Percentiles rank a stretch among this genome's conserved stretches.
Conservation (phyloP, 2,329 filamentous ascomycete genomes). For the Anisogramma anomala region DNA sequence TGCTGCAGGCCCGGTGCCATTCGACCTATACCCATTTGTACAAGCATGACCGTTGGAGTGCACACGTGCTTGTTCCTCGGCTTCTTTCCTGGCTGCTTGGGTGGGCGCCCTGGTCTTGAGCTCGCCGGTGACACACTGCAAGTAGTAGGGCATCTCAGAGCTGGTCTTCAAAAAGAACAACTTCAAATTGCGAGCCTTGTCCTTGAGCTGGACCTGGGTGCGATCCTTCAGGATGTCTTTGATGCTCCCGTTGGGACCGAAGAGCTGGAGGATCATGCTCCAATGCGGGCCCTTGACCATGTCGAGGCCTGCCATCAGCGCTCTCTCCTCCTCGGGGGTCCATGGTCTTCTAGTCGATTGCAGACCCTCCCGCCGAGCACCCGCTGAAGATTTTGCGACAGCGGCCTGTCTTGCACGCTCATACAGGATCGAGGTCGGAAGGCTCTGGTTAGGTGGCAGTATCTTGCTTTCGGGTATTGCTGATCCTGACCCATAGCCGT, state of each 20-base stretch:
- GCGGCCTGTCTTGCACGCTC: constrained; percentile 48
- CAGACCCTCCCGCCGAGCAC: constrained; percentile 43
- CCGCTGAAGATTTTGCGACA: constrained; percentile 43
- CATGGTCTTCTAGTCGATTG: constrained; percentile 64
- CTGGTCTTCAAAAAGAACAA: constrained; percentile 86
- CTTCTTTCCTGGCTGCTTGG: constrained; percentile 57
- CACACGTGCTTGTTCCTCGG: constrained; percentile 51
- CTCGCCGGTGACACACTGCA: constrained; percentile 81
- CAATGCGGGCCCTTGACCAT: constrained; percentile 84
- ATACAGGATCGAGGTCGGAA: constrained; percentile 43
- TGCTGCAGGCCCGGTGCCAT: not conserved
- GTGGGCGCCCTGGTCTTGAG: constrained; percentile 73
- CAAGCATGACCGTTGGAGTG: constrained; percentile 35
- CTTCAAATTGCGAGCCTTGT: constrained; percentile 83
- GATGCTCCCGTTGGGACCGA: constrained; percentile 67
- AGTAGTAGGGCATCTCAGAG: constrained; percentile 78
- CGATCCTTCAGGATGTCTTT: constrained; percentile 77
- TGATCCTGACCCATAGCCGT: constrained; percentile 4
- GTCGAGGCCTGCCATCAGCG: constrained; percentile 77
- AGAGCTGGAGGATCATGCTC: constrained; percentile 81
- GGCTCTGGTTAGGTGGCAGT: constrained; percentile 45
- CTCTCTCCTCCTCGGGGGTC: constrained; percentile 82
- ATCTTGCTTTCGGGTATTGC: constrained; percentile 23
- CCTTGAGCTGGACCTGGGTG: constrained; percentile 84
- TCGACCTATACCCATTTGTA: constrained; percentile 6